Evolutionary conservation across 208 protist species (phyloP), one percentile per base, ranked within the genome.

Genomic region (Crithidia expoeki): DNA sequence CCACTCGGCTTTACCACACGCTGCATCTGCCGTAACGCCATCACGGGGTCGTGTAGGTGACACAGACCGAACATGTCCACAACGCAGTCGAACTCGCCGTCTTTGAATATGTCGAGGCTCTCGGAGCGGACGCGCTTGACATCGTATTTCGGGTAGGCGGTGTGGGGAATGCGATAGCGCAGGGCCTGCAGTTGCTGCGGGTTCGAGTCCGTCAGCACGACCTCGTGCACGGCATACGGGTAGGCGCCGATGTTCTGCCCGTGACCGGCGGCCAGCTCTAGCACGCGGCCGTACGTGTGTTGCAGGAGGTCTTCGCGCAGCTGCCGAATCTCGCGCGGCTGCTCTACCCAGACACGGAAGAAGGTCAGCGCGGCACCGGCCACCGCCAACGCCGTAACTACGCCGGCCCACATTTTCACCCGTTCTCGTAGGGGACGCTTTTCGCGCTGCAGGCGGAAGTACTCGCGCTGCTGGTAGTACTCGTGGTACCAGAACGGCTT

Each of bases 41-140:
- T 93, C 50, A 93, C 87, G 27, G 94, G 94, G 76, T 96, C 90
- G 64, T 93, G 83, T n/a, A 96, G 73, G 51, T 92, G 85, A 62
- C 94, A 97, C 27, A 97, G 81, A 17, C 94, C 94, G 70, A 95
- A 97, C 88, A 94, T 96, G 80, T 97, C 94, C 34, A 96, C 88
- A 6, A 96, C 74, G 66, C 86, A 94, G 68, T 97, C 94, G 76
- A 96, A 97, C 83, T 92, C 85, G 21, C 76, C 85, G 67, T 94
- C 83, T 30, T 71, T 74, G 72, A 96, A 94, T 36, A 72, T 78
- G 51, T 92, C 86, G 7, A 96, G 81, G 32, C 71, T 86, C 75
- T 95, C 89, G 10, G 80, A 85, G 55, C 88, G 87, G n/a, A 94
- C 88, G 32, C 86, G 89, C 55, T 86, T 75, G 40, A 96, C 82